phyloP scores from a whole-genome alignment of 2,329 filamentous ascomycete genomes.

The Pseudogymnoascus sp. region DNA sequence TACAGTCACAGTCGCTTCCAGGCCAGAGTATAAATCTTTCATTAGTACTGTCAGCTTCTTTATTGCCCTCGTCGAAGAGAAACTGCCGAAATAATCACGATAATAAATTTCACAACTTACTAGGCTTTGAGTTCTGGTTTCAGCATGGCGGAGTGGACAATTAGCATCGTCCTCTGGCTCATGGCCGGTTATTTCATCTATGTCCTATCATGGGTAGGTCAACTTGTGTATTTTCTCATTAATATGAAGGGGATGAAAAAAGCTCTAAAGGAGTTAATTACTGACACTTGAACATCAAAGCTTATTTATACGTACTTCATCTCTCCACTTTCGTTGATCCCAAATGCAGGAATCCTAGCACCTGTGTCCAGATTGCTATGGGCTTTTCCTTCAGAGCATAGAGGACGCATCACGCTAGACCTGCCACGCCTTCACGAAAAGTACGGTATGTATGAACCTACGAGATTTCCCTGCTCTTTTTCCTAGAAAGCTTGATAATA shows the following conservation, averaged over 20 bases:
- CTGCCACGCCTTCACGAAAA: conserved; percentile 9
- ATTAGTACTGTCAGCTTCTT: background rate
- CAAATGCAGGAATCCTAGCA: conserved; percentile 9
- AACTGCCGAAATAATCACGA: background rate
- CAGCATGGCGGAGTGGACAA: background rate
- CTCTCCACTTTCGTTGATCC: conserved; percentile 8
- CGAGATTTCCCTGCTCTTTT: background rate
- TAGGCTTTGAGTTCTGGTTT: background rate
- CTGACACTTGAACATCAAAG: background rate
- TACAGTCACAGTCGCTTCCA: background rate
- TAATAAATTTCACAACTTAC: background rate
- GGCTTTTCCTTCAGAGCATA: conserved; percentile 7
- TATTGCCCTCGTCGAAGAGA: background rate
- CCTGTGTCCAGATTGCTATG: conserved; percentile 10
- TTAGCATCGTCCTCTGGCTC: background rate
- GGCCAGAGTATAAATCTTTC: background rate
- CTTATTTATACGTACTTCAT: background rate
- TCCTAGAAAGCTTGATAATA: background rate
- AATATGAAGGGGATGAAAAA: background rate
- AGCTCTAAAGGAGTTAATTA: background rate
- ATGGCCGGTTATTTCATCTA: background rate
- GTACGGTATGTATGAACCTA: background rate
- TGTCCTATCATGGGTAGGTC: background rate
- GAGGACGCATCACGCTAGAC: conserved; percentile 10
- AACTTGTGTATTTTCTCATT: background rate